These are phyloP conservation scores for Puccinia coronata DNA, from an alignment of 1,284 basidiomycete species.

Conservation along the genomic window DNA sequence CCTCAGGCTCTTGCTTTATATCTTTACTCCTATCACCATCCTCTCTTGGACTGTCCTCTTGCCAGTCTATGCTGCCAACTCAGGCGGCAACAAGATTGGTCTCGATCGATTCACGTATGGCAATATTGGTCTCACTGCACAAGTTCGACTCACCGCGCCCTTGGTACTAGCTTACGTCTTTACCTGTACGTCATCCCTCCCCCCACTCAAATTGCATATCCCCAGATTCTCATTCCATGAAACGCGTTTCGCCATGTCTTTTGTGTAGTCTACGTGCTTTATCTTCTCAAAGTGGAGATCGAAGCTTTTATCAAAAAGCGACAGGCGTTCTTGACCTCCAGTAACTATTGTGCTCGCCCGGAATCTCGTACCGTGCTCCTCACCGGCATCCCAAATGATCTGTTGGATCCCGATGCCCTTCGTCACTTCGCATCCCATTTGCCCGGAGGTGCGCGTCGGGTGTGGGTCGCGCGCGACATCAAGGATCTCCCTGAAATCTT, in stretches of 20 bases:
- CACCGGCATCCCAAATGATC: conserved; percentile 80
- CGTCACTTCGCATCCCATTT: conserved; percentile 70
- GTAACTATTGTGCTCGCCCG: conserved; percentile 70
- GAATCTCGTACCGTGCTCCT: conserved; percentile 86
- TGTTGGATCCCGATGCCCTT: conserved; percentile 70
- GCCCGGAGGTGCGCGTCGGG: conserved; percentile 78
- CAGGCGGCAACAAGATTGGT: conserved; percentile 64
- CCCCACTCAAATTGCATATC: background rate
- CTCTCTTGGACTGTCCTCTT: conserved; percentile 64
- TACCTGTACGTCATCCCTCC: conserved; percentile 66
- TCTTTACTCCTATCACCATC: conserved; percentile 51
- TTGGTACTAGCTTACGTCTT: conserved; percentile 72
- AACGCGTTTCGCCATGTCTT: background rate
- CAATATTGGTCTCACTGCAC: conserved; percentile 67
- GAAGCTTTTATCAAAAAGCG: conserved; percentile 75
- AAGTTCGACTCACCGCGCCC: conserved; percentile 72
- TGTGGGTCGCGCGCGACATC: conserved; percentile 88
- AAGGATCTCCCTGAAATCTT: conserved; percentile 80
- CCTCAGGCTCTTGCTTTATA: conserved; percentile 68
- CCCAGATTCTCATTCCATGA: background rate
- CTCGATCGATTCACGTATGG: conserved; percentile 79
- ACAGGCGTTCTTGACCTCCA: conserved; percentile 78
- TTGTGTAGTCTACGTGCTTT: conserved; percentile 73
- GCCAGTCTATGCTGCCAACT: conserved; percentile 63
- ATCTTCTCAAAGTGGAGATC: conserved; percentile 79